phyloP scores from a whole-genome alignment of 2,329 filamentous ascomycete species.

The Salinomyces thailandicus region DNA sequence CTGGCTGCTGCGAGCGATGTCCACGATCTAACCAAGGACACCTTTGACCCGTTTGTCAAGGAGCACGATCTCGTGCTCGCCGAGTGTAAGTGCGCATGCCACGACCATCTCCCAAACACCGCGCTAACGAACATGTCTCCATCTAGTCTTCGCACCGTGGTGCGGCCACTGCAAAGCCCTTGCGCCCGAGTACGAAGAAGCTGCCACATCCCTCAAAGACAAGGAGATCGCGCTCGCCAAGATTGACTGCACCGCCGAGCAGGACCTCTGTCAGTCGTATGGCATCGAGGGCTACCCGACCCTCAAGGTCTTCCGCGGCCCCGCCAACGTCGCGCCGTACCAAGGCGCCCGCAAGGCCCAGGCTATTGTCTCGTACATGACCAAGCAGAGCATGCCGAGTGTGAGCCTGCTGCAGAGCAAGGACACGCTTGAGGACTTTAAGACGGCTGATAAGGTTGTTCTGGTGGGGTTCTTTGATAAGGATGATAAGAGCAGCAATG shows the following conservation, averaged over 20 bases:
- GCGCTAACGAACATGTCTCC: background rate
- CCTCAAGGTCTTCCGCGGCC: constrained; percentile 94
- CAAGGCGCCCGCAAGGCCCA: constrained; percentile 79
- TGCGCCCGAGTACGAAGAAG: constrained; percentile 81
- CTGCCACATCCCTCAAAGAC: constrained; percentile 73
- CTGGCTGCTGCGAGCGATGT: constrained; percentile 67
- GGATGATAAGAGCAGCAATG: constrained; percentile 73
- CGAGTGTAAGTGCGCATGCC: constrained; percentile 60
- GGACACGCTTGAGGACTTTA: constrained; percentile 86
- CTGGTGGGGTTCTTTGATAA: constrained; percentile 76
- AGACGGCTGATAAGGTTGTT: constrained; percentile 94
- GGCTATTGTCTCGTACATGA: constrained; percentile 77
- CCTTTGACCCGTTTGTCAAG: constrained; percentile 77
- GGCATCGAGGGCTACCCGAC: constrained; percentile 97
- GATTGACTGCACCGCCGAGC: constrained; percentile 91
- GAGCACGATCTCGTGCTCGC: constrained; percentile 81
- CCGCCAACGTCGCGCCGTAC: constrained; percentile 72
- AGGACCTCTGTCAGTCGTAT: constrained; percentile 78
- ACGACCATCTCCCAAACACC: no score
- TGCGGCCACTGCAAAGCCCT: constrained; percentile 98
- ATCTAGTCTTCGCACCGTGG: constrained; percentile 83
- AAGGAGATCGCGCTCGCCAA: constrained; percentile 79
- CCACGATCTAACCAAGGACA: constrained; percentile 70
- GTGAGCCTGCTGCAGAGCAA: constrained; percentile 67
- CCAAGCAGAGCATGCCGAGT: constrained; percentile 90